Evolutionary conservation across 2,329 filamentous ascomycete species (phyloP).

Genomic region (Calonectria pteridis): DNA sequence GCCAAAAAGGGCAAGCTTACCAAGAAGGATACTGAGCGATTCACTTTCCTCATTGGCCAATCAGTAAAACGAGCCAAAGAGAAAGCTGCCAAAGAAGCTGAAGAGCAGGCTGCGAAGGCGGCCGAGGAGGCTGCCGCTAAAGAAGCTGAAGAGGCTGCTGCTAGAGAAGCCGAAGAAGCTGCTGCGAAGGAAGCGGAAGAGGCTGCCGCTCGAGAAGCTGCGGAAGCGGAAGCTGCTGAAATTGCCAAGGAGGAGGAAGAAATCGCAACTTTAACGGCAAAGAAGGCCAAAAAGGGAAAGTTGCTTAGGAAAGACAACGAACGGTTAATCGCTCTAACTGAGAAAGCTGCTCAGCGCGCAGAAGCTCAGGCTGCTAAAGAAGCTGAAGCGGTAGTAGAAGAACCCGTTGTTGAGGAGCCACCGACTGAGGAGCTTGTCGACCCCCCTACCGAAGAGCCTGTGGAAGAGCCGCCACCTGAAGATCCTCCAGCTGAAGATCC

Average conservation of each 20-base stretch:
- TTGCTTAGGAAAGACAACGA: constrained; percentile 23
- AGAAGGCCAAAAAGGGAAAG: constrained; percentile 49
- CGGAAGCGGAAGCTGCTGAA: constrained; percentile 45
- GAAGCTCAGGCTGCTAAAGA: constrained; percentile 24
- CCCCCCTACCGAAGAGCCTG: constrained; percentile 16
- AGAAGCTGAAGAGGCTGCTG: constrained; percentile 26
- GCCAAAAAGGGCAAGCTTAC: constrained; percentile 51
- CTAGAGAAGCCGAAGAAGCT: constrained; percentile 43
- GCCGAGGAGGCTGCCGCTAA: constrained; percentile 28
- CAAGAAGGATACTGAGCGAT: constrained; percentile 39
- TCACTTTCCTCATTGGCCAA: constrained; percentile 36
- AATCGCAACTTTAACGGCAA: constrained; percentile 52
- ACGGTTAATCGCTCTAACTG: constrained; percentile 19
- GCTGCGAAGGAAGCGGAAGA: constrained; percentile 36
- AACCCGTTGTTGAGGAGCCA: not conserved
- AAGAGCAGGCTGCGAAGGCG: constrained; percentile 31
- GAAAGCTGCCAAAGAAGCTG: constrained; percentile 36
- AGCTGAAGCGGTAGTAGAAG: constrained; percentile 26
- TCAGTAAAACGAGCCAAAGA: constrained; percentile 39
- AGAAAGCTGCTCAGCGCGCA: constrained; percentile 19
- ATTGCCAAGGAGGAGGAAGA: constrained; percentile 52
- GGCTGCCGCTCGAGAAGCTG: constrained; percentile 9
- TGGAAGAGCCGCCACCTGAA: constrained; percentile 15
- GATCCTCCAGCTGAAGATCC: constrained; percentile 33
- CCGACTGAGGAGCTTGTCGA: not conserved